Conservation (phyloP, 331 rosid genomes). For the Quercus lobata region DNA sequence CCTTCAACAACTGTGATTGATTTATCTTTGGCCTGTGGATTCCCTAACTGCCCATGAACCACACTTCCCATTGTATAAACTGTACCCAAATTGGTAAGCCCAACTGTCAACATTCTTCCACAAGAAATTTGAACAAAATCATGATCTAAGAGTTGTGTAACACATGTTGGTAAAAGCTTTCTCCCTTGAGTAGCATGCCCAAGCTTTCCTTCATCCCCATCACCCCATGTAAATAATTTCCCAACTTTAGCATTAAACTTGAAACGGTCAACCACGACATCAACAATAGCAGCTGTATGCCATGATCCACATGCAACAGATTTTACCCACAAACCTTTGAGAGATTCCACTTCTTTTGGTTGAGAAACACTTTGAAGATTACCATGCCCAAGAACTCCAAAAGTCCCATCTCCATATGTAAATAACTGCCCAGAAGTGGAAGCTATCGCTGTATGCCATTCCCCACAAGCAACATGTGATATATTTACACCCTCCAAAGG, state of each 20-base stretch:
- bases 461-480: slow-evolving; percentile 71
- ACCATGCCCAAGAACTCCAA: slow-evolving; percentile 89
- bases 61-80: slow-evolving; percentile 75
- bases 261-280: slow-evolving; percentile 40
- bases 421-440: slow-evolving; percentile 63
- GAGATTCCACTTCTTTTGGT: slow-evolving; percentile 79
- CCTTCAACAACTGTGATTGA: slow-evolving; percentile 60
- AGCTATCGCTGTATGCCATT: slow-evolving; percentile 80
- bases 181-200: slow-evolving; percentile 61
- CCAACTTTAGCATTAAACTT: slow-evolving; percentile 45
- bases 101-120: slow-evolving; percentile 74
- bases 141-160: slow-evolving; percentile 63
- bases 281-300: slow-evolving; percentile 82
- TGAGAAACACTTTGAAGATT: slow-evolving; percentile 42
- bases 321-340: slow-evolving; percentile 56
- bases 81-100: slow-evolving; percentile 66
- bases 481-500: slow-evolving; percentile 51
- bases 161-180: slow-evolving; percentile 71
- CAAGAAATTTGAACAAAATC: slow-evolving; percentile 82
- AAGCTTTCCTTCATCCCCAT: slow-evolving; percentile 71
- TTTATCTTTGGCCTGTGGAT: slow-evolving; percentile 50
- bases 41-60: slow-evolving; percentile 72
- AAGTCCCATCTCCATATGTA: slow-evolving; percentile 91
- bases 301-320: slow-evolving; percentile 90
- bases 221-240: slow-evolving; percentile 90